Base-by-base conservation (phyloP, 345 rosid genomes). In the Eucalyptus leucophloia region DNA sequence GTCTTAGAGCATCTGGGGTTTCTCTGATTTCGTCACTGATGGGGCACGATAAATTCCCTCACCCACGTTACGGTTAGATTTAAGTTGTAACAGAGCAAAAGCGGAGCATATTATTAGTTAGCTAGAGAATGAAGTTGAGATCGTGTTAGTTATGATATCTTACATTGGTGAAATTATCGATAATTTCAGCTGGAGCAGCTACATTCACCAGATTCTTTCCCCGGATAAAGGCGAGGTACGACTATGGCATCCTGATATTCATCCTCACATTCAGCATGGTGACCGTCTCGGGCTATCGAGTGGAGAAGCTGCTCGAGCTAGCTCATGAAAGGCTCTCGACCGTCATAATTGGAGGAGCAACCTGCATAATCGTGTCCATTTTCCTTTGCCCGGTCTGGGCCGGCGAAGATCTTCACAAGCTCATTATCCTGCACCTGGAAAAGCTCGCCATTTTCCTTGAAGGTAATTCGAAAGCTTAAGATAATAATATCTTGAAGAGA, bases 141-240 rank as follows among this genome's bases (percentile, higher is more conserved):
- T 77, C 37, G 83, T 7, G 83, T 12, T 77, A 21, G 45, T 37
- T 3, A 2, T 77, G 47, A 77, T 37, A 37, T 37, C 83, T 77
- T 11, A 77, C 83, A 37, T 37, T 40, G 28, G 83, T 77, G 2
- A 72, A 37, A 12, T 37, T 21, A 19, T 77, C 83, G 28, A 37
- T 6, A 77, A 51, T 50, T 91, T 89, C 93, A 96, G 98, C 94
- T 91, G 93, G 95, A 45, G 92, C 92, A 53, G 93, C 96, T 34
- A 96, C 99, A 58, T 98, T 96, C 87, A 87, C 92, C 2, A 92
- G 99, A 69, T 98, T 97, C 91, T 93, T 95, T 42, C 99, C 99
- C 18, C 77, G 37, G 88, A 91, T 98, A 37, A 98, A 95, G 93
- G 95, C 95, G 65, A 97, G 97, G 92, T 98, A 97, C 65, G 99